phyloP scores from a whole-genome alignment of 106 monocot species.

The Dendrobium chrysotoxum region DNA sequence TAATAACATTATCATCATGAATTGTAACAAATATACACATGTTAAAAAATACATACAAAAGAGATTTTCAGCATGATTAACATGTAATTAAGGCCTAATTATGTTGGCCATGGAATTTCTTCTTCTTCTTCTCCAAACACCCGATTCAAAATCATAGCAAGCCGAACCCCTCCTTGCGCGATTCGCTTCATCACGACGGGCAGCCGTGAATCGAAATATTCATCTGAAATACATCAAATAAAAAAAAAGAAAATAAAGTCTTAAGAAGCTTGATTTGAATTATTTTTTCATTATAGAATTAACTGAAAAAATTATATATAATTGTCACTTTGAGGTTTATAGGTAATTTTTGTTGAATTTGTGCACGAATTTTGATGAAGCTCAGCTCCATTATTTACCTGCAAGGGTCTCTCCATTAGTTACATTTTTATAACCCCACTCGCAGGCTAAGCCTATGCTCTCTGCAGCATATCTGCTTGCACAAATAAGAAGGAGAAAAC shows the following conservation, averaged over 20 bases:
- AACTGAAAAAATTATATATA: too few species aligned
- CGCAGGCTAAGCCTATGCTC: slow-evolving; percentile 66
- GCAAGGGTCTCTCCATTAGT: slow-evolving; percentile 29
- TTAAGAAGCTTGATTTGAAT: too few species aligned
- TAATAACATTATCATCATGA: too few species aligned
- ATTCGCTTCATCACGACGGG: slow-evolving; percentile 47
- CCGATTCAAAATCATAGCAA: slow-evolving; percentile 56
- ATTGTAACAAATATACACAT: too few species aligned
- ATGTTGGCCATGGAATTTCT: slow-evolving; percentile 31
- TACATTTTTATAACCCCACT: slow-evolving; percentile 51
- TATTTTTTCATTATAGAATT: too few species aligned
- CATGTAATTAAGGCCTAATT: not conserved
- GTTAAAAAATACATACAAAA: too few species aligned
- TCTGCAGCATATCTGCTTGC: slow-evolving; percentile 49
- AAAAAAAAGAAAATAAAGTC: too few species aligned
- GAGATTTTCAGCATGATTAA: too few species aligned
- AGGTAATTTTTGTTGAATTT: too few species aligned
- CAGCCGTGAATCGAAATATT: slow-evolving; percentile 54
- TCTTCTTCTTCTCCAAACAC: slow-evolving; percentile 38
- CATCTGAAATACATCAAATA: slow-evolving; percentile 22
- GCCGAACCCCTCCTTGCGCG: slow-evolving; percentile 60
- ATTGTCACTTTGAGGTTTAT: too few species aligned
- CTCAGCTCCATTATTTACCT: slow-evolving; percentile 15
- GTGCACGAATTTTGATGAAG: too few species aligned
- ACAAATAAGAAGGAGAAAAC: too few species aligned